Base-by-base conservation (phyloP, 2,329 filamentous ascomycete genomes). In the Fusarium subglutinans region DNA sequence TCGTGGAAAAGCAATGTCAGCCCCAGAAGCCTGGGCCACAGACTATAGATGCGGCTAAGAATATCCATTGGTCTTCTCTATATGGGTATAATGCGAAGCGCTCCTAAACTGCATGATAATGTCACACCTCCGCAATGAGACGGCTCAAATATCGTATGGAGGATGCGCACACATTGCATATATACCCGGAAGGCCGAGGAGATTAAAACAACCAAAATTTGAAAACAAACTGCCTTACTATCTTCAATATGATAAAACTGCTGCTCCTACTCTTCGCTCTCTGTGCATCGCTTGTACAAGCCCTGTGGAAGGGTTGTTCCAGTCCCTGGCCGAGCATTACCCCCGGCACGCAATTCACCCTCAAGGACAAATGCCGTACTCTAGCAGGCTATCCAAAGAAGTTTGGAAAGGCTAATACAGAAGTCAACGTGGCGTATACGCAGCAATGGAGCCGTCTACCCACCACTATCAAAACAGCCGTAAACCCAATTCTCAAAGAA, bases 391-490 rank as follows among this genome's bases (percentile, higher is more conserved):
- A 74, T 37, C 68, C 72, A 5, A 57, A 63, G 33, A 41, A 15
- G 2, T 66, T 74, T 40, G 55, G 24, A 22, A 26, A 50, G 15
- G 14, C 26, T 17, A 18, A 38, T 18, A 69, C 56, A 43, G 56
- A 59, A 28, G 51, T 75, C 35, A 60, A 37, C 2, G 68, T 74
- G 17, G 20, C 44, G 17, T 75, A 74, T 53, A 74, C 64, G 1
- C 15, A 51, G 6, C 55, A 60, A 41, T 75, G 71, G 70, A 51
- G 44, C 8, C 28, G 50, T 22, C 30, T 37, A 4, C 24, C 22
- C 4, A 40, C 8, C 40, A 66, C 63, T 8, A 55, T n/a, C 24
- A 59, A 59, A 18, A 20, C 15, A 12, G 37, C n/a, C 14, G 48
- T 72, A 6, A 58, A 30, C 9, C 48, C 68, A 5, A 63, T 74